Conservation (phyloP, 192 early-diverging fungal genomes). For the Entophlyctis luteolus region DNA sequence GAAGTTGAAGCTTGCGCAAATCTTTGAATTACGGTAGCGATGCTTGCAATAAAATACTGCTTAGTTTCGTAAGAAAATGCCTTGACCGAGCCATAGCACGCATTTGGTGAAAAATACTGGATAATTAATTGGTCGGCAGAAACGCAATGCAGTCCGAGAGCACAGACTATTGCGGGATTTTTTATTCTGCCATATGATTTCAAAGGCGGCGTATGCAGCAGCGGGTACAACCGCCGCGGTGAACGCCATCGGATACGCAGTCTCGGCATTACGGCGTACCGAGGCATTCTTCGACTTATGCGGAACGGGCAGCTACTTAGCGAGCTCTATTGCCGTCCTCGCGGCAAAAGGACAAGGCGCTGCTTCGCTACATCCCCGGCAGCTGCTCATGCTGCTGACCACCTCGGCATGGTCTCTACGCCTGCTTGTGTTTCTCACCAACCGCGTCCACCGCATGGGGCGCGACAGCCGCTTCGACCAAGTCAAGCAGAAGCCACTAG, state of each 20-base stretch:
- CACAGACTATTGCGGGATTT: too few species aligned
- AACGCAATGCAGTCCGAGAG: too few species aligned
- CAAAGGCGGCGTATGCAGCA: too few species aligned
- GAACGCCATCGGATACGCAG: constrained; percentile 18
- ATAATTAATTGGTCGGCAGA: too few species aligned
- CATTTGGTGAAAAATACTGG: too few species aligned
- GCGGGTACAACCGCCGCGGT: constrained; percentile 1
- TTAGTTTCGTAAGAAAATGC: too few species aligned
- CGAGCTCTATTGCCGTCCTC: background rate
- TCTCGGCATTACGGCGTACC: constrained; percentile 15
- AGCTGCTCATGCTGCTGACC: constrained; percentile 19
- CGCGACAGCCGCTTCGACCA: constrained; percentile 38
- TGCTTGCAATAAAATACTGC: too few species aligned
- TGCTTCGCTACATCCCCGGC: constrained; percentile 3
- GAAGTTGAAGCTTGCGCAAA: too few species aligned
- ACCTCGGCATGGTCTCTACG: constrained; percentile 29
- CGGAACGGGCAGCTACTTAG: constrained; percentile 19
- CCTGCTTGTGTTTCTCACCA: constrained; percentile 11
- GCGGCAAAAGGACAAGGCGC: background rate
- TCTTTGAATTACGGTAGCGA: too few species aligned
- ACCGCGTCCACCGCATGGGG: constrained; percentile 23
- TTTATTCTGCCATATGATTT: too few species aligned
- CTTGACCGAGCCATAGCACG: too few species aligned
- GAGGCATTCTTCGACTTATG: constrained; percentile 33
- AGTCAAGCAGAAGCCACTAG: constrained; percentile 26